A percentile compares a stretch with the other conserved stretches of the same genome.
Conservation (phyloP, 1,139 yeast genomes). For the Blastobotrys indianensis region DNA sequence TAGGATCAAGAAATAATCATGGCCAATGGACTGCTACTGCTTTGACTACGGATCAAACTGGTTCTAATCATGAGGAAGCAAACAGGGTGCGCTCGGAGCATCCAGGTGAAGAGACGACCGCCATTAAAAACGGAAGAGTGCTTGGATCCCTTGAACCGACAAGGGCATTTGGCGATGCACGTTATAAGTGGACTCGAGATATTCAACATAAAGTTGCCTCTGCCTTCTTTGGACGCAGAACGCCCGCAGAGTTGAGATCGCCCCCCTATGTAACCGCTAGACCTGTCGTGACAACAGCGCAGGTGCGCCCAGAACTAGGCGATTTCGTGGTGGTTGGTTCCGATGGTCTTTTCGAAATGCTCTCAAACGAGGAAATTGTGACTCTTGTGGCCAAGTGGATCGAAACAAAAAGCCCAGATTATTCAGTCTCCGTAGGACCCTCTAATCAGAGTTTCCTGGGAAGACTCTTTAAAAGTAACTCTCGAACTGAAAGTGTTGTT, state of each 20-base stretch:
- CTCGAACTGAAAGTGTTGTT: conserved; percentile 20
- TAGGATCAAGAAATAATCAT: conserved; percentile 61
- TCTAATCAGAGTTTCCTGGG: conserved; percentile 13
- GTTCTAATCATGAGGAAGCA: conserved; percentile 83
- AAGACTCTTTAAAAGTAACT: conserved; percentile 18
- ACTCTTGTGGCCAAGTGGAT: conserved; percentile 93
- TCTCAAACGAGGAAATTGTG: conserved; percentile 87
- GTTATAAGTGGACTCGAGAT: conserved; percentile 76
- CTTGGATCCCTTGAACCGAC: conserved; percentile 95
- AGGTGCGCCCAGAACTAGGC: conserved; percentile 62
- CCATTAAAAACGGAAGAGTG: conserved; percentile 75
- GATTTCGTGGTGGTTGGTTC: conserved; percentile 90
- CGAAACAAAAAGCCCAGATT: conserved; percentile 61
- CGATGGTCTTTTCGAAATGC: conserved; percentile 90
- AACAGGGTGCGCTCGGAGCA: conserved; percentile 80
- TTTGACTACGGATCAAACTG: conserved; percentile 88
- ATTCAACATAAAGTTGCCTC: conserved; percentile 70
- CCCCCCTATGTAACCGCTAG: conserved; percentile 98
- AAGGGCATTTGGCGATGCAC: conserved; percentile 95
- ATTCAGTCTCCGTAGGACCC: conserved; percentile 19
- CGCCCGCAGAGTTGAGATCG: conserved; percentile 71
- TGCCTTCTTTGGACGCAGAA: conserved; percentile 75
- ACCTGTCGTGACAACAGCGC: conserved; percentile 84
- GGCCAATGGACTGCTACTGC: conserved; percentile 87
- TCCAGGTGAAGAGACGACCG: conserved; percentile 81